Conservation (phyloP, 1,284 basidiomycete species). For the Tilletiopsis washingtonensis region DNA sequence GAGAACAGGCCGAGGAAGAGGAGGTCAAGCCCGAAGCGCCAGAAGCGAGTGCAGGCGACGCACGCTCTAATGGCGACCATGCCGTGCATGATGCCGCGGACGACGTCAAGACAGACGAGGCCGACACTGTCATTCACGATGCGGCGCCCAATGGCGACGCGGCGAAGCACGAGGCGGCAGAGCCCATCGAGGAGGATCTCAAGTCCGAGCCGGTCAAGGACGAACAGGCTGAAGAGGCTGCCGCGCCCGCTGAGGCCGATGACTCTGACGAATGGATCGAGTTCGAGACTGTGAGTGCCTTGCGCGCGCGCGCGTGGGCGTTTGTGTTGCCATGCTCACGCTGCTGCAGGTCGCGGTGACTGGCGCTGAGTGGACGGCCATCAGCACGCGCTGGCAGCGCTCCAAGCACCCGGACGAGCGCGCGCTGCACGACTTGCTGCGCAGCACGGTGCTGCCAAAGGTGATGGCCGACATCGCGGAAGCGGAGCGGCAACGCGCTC, state of each 20-base stretch:
- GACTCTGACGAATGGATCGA: constrained; percentile 29
- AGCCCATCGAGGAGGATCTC: too few species aligned
- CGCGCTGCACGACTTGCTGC: constrained; percentile 62
- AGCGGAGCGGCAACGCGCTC: constrained; percentile 53
- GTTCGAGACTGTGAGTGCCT: constrained; percentile 60
- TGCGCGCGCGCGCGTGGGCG: not conserved
- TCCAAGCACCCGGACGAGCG: constrained; percentile 71
- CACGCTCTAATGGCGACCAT: too few species aligned
- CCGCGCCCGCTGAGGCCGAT: constrained; percentile 24
- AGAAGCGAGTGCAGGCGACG: too few species aligned
- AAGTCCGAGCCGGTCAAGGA: too few species aligned
- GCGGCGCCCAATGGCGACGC: too few species aligned
- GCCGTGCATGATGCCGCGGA: too few species aligned
- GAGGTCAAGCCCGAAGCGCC: constrained; percentile 33
- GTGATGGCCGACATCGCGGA: constrained; percentile 54
- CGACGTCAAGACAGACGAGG: too few species aligned
- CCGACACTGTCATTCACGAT: too few species aligned
- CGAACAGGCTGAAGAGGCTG: constrained; percentile 36
- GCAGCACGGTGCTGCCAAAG: constrained; percentile 59
- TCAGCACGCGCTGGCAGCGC: constrained; percentile 63
- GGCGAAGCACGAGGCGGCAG: too few species aligned
- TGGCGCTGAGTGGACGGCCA: constrained; percentile 57
- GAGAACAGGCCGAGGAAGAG: constrained; percentile 7
- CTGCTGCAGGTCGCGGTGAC: constrained; percentile 69
- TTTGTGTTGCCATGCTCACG: not conserved